Evolutionary conservation across 345 rosid species (phyloP), one percentile per base, ranked within the genome.

Genomic region (Populus davidiana): DNA sequence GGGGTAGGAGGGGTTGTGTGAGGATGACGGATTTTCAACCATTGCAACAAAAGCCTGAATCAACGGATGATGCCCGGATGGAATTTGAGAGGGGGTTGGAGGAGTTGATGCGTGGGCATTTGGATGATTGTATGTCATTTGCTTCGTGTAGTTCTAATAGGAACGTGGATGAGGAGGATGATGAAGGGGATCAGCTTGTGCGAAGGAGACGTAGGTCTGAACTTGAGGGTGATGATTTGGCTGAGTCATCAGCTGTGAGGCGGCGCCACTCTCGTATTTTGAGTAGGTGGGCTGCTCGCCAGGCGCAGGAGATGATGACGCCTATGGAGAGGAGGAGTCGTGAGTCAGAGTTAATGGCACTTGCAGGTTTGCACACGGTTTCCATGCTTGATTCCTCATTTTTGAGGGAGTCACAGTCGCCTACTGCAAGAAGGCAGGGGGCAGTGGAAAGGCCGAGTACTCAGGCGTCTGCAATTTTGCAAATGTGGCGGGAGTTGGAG

Each of bases 401-500:
- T 81, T 86, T 96, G 77, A 88, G 95, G 85, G 99, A 92, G 87
- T 89, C 98, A 3, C 95, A 90, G 81, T 88, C 93, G 7, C 90
- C 95, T 0, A 74, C 93, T 72, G 85, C 94, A 0, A 86, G 97
- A 81, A 86, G 93, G 83, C 97, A 92, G 56, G 97, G 91, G 20
- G 67, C 83, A 70, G 89, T 77, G 56, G 99, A 96, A 84, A 86
- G 96, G 86, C 98, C 99, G 0, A 92, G 78, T 67, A 94, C 96
- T 76, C 97, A 79, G 79, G 96, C 99, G 8, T 96, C 99, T 73
- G 69, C 94, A 9, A 96, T 96, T 75, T 65, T 94, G 86, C 97
- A 87, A 75, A 94, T 96, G 99, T 96, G 99, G 99, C 86, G 99
- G 86, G 99, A 96, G 88, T 81, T 96, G 88, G 99, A 96, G 86